phyloP scores from a whole-genome alignment of 2,329 filamentous ascomycete genomes.

The Arachnomyces sp. region DNA sequence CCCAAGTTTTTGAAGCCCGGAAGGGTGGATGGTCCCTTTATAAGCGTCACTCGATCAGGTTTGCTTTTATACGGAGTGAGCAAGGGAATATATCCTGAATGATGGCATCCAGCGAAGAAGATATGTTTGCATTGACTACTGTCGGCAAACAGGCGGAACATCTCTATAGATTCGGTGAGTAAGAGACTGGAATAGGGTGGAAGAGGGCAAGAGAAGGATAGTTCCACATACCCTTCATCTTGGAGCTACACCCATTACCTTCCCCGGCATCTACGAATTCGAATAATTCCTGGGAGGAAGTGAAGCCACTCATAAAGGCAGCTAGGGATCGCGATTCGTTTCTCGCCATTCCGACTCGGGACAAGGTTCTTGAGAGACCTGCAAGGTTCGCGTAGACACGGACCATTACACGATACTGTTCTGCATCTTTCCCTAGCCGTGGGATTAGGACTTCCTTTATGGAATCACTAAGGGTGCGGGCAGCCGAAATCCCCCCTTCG shows the following conservation, averaged over 20 bases:
- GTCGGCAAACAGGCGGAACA: constrained; percentile 44
- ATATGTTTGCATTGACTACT: constrained; percentile 57
- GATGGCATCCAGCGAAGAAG: constrained; percentile 55
- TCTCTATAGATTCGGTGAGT: constrained; percentile 17
- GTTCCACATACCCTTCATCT: constrained; percentile 43
- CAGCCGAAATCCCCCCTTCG: constrained; percentile 50
- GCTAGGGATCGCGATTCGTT: constrained; percentile 49
- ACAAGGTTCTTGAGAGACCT: constrained; percentile 44
- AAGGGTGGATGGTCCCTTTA: constrained; percentile 45
- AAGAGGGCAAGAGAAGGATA: constrained; percentile 4
- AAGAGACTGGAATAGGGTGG: constrained; percentile 12
- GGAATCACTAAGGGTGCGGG: constrained; percentile 44
- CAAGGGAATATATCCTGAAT: constrained; percentile 50
- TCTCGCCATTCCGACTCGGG: constrained; percentile 42
- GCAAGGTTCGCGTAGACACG: constrained; percentile 50
- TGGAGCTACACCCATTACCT: constrained; percentile 52
- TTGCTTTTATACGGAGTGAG: constrained; percentile 46
- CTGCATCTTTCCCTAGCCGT: constrained; percentile 37
- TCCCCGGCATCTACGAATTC: constrained; percentile 56
- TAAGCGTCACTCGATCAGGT: constrained; percentile 46
- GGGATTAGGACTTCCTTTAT: constrained; percentile 40
- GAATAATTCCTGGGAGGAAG: constrained; percentile 48
- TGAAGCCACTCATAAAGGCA: constrained; percentile 50
- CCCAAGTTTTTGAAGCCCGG: constrained; percentile 46
- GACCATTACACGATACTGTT: constrained; percentile 47